These are phyloP conservation scores for Heritiera littoralis DNA, from an alignment of 345 rosid species.

Conservation along the genomic window DNA sequence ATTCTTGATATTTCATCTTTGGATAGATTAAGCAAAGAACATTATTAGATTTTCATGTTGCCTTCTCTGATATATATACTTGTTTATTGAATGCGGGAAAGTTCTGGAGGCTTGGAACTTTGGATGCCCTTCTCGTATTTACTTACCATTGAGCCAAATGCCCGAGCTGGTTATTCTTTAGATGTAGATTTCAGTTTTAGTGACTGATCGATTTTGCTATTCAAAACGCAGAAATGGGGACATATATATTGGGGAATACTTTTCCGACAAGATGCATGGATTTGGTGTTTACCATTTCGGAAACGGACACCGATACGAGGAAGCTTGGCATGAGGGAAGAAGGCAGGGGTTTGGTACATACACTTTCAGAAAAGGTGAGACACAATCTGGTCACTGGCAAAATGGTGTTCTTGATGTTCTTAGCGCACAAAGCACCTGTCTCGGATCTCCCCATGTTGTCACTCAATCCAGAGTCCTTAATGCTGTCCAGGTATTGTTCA, in stretches of 20 bases:
- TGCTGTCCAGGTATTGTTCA: constrained; percentile 42
- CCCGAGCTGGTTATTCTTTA: background rate
- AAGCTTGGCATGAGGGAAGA: constrained; percentile 92
- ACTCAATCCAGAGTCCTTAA: constrained; percentile 41
- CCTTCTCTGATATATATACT: background rate
- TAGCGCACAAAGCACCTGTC: constrained; percentile 26
- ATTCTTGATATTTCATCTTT: background rate
- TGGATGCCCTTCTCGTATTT: too few species aligned
- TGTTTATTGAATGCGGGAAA: background rate
- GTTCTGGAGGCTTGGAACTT: background rate
- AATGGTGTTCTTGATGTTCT: constrained; percentile 46
- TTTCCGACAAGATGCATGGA: constrained; percentile 85
- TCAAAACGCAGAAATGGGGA: constrained; percentile 63
- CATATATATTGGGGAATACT: constrained; percentile 76
- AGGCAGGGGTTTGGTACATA: constrained; percentile 88
- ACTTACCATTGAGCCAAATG: background rate
- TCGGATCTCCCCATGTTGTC: constrained; percentile 30
- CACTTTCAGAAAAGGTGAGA: constrained; percentile 75
- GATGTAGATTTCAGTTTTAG: background rate
- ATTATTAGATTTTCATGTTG: background rate
- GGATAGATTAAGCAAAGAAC: background rate
- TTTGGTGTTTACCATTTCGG: constrained; percentile 79
- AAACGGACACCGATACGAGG: constrained; percentile 76
- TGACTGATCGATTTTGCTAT: background rate
- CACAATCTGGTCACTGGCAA: constrained; percentile 80